These are phyloP conservation scores for Leptographium lundbergii DNA, from an alignment of 2,329 filamentous ascomycete species.

Conservation along the genomic window DNA sequence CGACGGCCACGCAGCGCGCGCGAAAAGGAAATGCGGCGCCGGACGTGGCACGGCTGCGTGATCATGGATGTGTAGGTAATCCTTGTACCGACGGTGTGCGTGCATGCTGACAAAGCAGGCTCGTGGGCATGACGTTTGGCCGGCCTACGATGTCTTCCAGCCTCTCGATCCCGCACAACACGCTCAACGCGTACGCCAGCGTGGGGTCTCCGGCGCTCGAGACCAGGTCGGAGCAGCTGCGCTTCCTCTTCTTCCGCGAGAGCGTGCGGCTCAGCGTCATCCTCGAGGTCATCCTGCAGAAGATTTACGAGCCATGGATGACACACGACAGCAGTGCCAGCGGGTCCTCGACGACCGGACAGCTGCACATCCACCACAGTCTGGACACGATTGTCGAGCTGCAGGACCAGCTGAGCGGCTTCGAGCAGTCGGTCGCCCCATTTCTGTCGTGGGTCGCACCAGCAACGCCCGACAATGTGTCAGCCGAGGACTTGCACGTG, in stretches of 20 bases:
- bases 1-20: constrained; percentile 1
- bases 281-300: constrained; percentile 7
- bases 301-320: constrained; percentile 8
- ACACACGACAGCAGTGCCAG: constrained; percentile 1
- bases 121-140: constrained; percentile 10
- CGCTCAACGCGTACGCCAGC: background rate
- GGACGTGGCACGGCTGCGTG: constrained; percentile 8
- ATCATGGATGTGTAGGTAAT: constrained; percentile 3
- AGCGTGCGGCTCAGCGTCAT: constrained; percentile 6
- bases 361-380: constrained; percentile 2
- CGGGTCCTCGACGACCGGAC: background rate
- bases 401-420: constrained; percentile 6
- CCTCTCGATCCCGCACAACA: constrained; percentile 3
- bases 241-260: constrained; percentile 5
- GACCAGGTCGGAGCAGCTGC: background rate
- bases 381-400: constrained; percentile 7
- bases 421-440: constrained; percentile 4
- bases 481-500: background rate
- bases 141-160: constrained; percentile 7
- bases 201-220: background rate
- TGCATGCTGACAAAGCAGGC: background rate
- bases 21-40: constrained; percentile 1
- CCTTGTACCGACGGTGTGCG: background rate
- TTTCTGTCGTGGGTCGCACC: constrained; percentile 4
- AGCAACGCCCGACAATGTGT: background rate